Evolutionary conservation across 345 rosid genomes (phyloP).

Genomic region (Eucalyptus camaldulensis): DNA sequence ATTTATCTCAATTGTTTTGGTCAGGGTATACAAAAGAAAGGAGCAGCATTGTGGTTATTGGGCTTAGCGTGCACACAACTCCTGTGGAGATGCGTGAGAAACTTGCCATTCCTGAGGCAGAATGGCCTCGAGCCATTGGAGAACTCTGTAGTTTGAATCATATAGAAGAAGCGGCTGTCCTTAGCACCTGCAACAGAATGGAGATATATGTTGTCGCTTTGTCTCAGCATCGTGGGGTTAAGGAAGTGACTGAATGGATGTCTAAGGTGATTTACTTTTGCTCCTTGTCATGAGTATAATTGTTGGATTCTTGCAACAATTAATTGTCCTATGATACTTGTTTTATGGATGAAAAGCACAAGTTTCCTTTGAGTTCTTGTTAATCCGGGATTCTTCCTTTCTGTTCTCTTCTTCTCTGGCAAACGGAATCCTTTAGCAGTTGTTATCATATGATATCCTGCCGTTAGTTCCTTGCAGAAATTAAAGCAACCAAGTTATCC

Average conservation of each 20-base stretch:
- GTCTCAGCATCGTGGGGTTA: constrained; percentile 45
- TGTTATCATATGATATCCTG: neutral
- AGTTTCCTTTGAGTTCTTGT: neutral
- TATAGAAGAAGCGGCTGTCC: constrained; percentile 47
- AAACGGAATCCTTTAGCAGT: neutral
- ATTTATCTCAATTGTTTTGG: neutral
- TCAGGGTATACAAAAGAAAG: constrained; percentile 40
- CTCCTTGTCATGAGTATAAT: neutral
- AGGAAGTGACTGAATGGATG: constrained; percentile 49
- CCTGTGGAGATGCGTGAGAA: constrained; percentile 45
- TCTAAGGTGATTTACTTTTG: constrained; percentile 18
- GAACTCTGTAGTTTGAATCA: constrained; percentile 36
- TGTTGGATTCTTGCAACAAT: neutral
- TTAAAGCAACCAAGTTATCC: neutral
- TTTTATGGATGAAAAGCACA: neutral
- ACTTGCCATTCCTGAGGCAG: constrained; percentile 47
- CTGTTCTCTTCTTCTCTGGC: neutral
- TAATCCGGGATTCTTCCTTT: neutral
- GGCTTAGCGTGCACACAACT: constrained; percentile 31
- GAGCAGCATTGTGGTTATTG: constrained; percentile 37
- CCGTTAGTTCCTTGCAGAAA: neutral
- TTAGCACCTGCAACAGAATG: constrained; percentile 47
- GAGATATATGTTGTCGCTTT: constrained; percentile 41
- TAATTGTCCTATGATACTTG: neutral
- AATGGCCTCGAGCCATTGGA: constrained; percentile 40